Evolutionary conservation across 2,329 filamentous ascomycete genomes (phyloP).

Genomic region (Alternaria alternata): DNA sequence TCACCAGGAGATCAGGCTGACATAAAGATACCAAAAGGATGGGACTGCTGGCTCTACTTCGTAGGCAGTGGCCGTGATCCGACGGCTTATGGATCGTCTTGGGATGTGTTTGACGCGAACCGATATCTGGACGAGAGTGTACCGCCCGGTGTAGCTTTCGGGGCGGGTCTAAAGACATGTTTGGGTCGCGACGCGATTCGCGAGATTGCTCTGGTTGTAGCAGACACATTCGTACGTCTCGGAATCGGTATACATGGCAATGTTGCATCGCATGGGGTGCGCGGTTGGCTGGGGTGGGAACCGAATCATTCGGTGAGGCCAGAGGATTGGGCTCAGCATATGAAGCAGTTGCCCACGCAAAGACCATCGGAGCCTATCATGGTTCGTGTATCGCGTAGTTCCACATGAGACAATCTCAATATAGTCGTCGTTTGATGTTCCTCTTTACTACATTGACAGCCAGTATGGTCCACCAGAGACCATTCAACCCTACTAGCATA

Average conservation of each 20-base stretch:
- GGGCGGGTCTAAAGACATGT: neutral
- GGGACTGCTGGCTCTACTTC: slow-evolving; percentile 4
- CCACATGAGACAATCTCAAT: too few relatives aligned
- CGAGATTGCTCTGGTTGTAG: neutral
- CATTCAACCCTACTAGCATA: slow-evolving; percentile 3
- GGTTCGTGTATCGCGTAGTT: neutral
- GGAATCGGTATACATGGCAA: neutral
- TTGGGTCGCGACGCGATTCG: neutral
- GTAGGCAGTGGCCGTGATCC: neutral
- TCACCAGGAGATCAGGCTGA: neutral
- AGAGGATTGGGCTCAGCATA: neutral
- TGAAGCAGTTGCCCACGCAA: slow-evolving; percentile 5
- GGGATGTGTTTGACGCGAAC: neutral
- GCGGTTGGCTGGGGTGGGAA: slow-evolving; percentile 4
- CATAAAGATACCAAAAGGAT: neutral
- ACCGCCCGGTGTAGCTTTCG: neutral
- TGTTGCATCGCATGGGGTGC: neutral
- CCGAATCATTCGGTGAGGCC: neutral
- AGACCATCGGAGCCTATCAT: neutral
- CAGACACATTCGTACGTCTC: neutral
- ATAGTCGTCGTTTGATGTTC: too few relatives aligned
- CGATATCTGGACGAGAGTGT: neutral
- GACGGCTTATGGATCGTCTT: neutral
- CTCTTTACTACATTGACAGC: neutral
- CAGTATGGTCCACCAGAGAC: neutral